Base-by-base conservation (phyloP, 1,139 yeast species). In the Petasospora rhodanensis region DNA sequence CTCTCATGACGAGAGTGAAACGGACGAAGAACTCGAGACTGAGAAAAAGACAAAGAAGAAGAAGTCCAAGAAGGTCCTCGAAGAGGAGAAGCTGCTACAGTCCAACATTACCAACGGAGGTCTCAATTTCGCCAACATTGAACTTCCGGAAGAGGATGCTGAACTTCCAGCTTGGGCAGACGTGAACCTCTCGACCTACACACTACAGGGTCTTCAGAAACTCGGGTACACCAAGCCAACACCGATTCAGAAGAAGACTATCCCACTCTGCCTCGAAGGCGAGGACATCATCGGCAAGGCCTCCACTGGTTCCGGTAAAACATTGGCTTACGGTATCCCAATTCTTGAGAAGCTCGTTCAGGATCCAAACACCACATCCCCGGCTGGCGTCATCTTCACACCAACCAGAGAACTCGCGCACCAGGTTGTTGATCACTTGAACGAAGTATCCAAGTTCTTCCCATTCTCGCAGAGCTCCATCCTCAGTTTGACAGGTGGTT, bases 401-500 rank as follows among this genome's bases (percentile, higher is more conserved):
- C 99, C 99, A 14, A 93, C 99, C 0, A 73, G 99, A 66, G 98
- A 93, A 57, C 70, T 93, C 49, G 98, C 96, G 0, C 93, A 84
- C 47, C 99, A 93, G 61, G 96, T 93, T 32, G 77, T 79, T 24
- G 76, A 79, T 43, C 97, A 91, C 61, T 59, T 91, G 42, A 72
- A 76, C 44, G 64, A 66, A 12, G 55, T 87, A 7, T 68, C 87
- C 12, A 70, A 75, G 37, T 73, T 62, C 45, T 72, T 81, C 30
- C 81, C 85, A 1, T 64, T 79, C 34, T 54, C 73, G 2, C 56
- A 65, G 4, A 66, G 66, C 35, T 75, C 82, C 0, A 73, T 89
- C 31, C 71, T 87, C n/a, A 73, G 89, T 31, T 64, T 93, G 22
- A 91, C 97, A 4, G 99, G 98, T 45, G 98, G 98, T 6, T 68